Evolutionary conservation across 164 flowering plant genomes (phyloP).

Genomic region (Aristolochia californica): DNA sequence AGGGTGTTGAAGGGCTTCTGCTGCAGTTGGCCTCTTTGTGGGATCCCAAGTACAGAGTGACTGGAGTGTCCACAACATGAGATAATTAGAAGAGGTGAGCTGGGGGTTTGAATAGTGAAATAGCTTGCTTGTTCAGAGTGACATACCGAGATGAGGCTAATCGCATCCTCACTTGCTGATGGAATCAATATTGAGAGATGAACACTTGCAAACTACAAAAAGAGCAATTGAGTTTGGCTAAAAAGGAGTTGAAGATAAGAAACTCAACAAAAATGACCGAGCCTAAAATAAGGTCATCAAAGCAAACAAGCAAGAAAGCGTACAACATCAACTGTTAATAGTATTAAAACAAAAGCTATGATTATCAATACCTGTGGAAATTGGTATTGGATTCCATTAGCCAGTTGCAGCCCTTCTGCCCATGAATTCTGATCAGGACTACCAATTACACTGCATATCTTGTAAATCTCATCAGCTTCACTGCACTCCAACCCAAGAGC

Average conservation of each 20-base stretch:
- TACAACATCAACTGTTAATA: neutral
- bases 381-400: constrained; percentile 53
- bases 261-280: neutral
- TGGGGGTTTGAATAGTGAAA: neutral
- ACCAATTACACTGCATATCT: constrained; percentile 87
- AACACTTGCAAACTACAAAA: constrained; percentile 52
- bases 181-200: constrained; percentile 61
- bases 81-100: neutral
- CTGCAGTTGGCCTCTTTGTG: constrained; percentile 51
- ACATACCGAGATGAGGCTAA: constrained; percentile 57
- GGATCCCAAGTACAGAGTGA: constrained; percentile 62
- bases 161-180: constrained; percentile 63
- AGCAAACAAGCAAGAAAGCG: neutral
- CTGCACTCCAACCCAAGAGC: constrained; percentile 14
- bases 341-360: neutral
- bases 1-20: constrained; percentile 56
- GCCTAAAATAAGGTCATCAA: neutral
- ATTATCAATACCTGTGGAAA: constrained; percentile 42
- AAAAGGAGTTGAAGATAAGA: neutral
- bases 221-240: neutral
- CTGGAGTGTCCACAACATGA: constrained; percentile 14
- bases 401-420: constrained; percentile 65
- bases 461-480: constrained; percentile 66
- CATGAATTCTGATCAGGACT: constrained; percentile 54
- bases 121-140: neutral